These are phyloP conservation scores for Harrya chromipes DNA, from an alignment of 768 basidiomycete genomes.

Conservation along the genomic window DNA sequence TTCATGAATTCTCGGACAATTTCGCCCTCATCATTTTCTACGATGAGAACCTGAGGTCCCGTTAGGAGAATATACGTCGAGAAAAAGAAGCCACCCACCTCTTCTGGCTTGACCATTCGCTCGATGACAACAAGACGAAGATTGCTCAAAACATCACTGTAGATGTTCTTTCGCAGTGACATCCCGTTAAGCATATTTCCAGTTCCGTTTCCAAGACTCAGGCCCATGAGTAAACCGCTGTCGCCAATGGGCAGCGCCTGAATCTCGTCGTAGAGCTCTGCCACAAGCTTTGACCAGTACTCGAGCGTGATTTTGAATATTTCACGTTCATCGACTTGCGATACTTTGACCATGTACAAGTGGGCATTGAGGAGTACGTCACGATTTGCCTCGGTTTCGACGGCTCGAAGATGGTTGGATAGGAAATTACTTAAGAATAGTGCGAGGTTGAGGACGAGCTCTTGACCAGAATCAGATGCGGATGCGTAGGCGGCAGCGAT, in stretches of 20 bases:
- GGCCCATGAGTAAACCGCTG: slow-evolving; percentile 81
- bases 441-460: slow-evolving; percentile 94
- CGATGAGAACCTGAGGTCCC: slow-evolving; percentile 78
- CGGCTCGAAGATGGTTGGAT: slow-evolving; percentile 86
- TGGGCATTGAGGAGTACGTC: slow-evolving; percentile 96
- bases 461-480: slow-evolving; percentile 90
- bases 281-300: slow-evolving; percentile 95
- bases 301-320: slow-evolving; percentile 99
- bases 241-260: slow-evolving; percentile 88
- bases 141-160: slow-evolving; percentile 92
- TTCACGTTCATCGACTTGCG: slow-evolving; percentile 96
- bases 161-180: slow-evolving; percentile 89
- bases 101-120: slow-evolving; percentile 99
- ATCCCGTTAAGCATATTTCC: slow-evolving; percentile 72
- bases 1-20: slow-evolving; percentile 99
- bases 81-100: slow-evolving; percentile 49
- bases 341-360: slow-evolving; percentile 97
- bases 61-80: slow-evolving; percentile 4
- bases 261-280: slow-evolving; percentile 96
- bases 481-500: slow-evolving; percentile 89
- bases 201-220: slow-evolving; percentile 69
- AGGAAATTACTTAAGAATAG: slow-evolving; percentile 98
- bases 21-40: slow-evolving; percentile 99
- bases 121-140: slow-evolving; percentile 94
- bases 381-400: slow-evolving; percentile 87